Conservation (phyloP, 169 alveolate species). For the Babesia ovata region DNA sequence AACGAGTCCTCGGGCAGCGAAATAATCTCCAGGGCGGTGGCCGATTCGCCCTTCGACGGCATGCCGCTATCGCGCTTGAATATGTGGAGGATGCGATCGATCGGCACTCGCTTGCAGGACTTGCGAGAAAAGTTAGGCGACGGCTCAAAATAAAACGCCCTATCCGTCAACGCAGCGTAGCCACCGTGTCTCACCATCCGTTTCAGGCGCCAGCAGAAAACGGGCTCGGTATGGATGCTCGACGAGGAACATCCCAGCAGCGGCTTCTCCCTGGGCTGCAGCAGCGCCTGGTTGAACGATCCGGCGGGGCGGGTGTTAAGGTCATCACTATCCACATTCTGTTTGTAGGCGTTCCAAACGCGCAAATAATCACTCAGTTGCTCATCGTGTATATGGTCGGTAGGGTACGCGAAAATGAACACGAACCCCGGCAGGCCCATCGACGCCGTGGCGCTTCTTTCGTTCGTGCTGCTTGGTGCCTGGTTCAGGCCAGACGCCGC, state of each 20-base stretch:
- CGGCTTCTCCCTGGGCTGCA: constrained; percentile 68
- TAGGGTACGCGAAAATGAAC: constrained; percentile 50
- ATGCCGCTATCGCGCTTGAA: constrained; percentile 80
- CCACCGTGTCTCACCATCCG: constrained; percentile 82
- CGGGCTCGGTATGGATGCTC: constrained; percentile 53
- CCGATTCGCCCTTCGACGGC: constrained; percentile 68
- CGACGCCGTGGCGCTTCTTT: constrained; percentile 1
- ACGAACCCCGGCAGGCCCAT: constrained; percentile 46
- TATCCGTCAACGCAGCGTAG: constrained; percentile 74
- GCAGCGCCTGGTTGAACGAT: constrained; percentile 63
- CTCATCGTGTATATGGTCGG: constrained; percentile 53
- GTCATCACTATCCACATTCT: constrained; percentile 26
- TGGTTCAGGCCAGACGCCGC: constrained; percentile 3
- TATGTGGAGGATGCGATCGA: constrained; percentile 72
- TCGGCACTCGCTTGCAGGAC: constrained; percentile 74
- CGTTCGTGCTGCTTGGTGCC: constrained; percentile 2
- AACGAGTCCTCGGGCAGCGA: constrained; percentile 74
- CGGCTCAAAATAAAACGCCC: constrained; percentile 80
- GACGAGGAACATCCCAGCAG: constrained; percentile 60
- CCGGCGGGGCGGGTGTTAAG: constrained; percentile 32
- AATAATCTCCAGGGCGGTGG: constrained; percentile 81
- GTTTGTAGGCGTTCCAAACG: constrained; percentile 31
- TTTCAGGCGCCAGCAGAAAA: constrained; percentile 78
- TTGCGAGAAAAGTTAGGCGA: constrained; percentile 83
- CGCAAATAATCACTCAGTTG: constrained; percentile 28